Base-by-base conservation (phyloP, 352 stramenopile genomes). In the Globisporangium nodosum region DNA sequence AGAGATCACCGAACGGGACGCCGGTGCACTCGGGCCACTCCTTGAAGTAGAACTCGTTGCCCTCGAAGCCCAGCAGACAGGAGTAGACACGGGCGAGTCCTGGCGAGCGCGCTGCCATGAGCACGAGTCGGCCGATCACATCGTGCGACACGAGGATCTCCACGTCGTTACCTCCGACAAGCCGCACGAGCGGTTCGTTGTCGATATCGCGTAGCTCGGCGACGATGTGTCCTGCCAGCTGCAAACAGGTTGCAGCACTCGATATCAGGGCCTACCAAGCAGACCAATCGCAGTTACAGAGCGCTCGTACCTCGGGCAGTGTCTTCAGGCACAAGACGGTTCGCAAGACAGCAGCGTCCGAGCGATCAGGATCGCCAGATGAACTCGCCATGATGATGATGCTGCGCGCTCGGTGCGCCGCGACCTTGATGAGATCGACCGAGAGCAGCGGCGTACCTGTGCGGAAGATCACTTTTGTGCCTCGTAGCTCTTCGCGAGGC, bases 31-130 rank as follows among this genome's bases (percentile, higher is more conserved):
- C 81, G 0, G 88, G 85, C 83, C 85, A 96, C 27, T 77, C 76
- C 56, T 92, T 88, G 52, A 94, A 84, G 69, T 97, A 97, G 46
- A 96, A 96, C 49, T 97, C 88, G 54, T 86, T 88, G 35, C 87
- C 86, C 50, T 94, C 85, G 56, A 97, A 95, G 1, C 86, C 88
- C 7, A 97, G 74, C n/a, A 91, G 54, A 33, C 66, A 67, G 3
- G 78, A 74, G 54, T 84, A 91, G 2, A 91, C 75, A 43, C 74
- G 66, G 2, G 88, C 84, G 18, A 97, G 72, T 27, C 86, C 87
- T 40, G 86, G 83, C 50, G 83, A 91, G 18, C 87, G 65, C 13
- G 85, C 82, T 46, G 86, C 90, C 79, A 94, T 93, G 21, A 96
- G 60, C 43, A 96, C 88, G 7, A 97, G 62, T 12, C 86, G 78